These are phyloP conservation scores for Lasiosphaeria hispida DNA, from an alignment of 495 filamentous ascomycete genomes.

Conservation along the genomic window DNA sequence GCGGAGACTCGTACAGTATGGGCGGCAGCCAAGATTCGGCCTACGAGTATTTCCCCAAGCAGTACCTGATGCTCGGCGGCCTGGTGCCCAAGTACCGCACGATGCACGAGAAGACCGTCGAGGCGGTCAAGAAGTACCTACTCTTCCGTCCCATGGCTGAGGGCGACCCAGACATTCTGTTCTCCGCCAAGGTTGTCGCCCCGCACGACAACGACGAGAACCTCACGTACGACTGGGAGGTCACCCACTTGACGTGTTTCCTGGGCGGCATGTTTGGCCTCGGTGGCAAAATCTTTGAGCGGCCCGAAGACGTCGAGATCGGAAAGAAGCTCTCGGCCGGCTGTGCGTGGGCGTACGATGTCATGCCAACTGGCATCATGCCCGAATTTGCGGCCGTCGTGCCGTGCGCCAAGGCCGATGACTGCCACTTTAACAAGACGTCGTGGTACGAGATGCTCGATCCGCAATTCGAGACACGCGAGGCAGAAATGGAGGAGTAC, in stretches of 20 bases:
- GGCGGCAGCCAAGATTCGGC: slow-evolving; percentile 86
- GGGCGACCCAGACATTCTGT: slow-evolving; percentile 71
- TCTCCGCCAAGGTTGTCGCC: slow-evolving; percentile 55
- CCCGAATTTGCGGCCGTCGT: slow-evolving; percentile 69
- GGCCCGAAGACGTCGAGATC: slow-evolving; percentile 76
- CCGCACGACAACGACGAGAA: slow-evolving; percentile 37
- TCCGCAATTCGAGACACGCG: slow-evolving; percentile 37
- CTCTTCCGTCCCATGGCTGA: slow-evolving; percentile 83
- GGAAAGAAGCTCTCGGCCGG: slow-evolving; percentile 83
- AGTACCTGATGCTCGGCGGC: slow-evolving; percentile 77
- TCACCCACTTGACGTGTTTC: slow-evolving; percentile 83
- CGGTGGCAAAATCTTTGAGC: slow-evolving; percentile 79
- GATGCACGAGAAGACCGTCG: slow-evolving; percentile 74
- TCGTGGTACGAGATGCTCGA: slow-evolving; percentile 59
- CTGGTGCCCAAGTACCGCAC: slow-evolving; percentile 72
- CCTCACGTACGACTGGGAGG: slow-evolving; percentile 54
- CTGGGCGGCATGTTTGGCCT: slow-evolving; percentile 91
- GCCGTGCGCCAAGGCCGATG: slow-evolving; percentile 60
- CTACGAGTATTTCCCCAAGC: slow-evolving; percentile 94
- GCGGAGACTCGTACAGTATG: slow-evolving; percentile 50
- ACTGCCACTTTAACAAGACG: slow-evolving; percentile 78
- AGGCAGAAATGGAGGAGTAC: slow-evolving; percentile 42
- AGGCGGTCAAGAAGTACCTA: slow-evolving; percentile 70
- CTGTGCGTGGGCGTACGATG: slow-evolving; percentile 90
- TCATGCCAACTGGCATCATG: slow-evolving; percentile 83